Evolutionary conservation across 108 stramenopile species (phyloP).

Genomic region (Nitzschia sp.): DNA sequence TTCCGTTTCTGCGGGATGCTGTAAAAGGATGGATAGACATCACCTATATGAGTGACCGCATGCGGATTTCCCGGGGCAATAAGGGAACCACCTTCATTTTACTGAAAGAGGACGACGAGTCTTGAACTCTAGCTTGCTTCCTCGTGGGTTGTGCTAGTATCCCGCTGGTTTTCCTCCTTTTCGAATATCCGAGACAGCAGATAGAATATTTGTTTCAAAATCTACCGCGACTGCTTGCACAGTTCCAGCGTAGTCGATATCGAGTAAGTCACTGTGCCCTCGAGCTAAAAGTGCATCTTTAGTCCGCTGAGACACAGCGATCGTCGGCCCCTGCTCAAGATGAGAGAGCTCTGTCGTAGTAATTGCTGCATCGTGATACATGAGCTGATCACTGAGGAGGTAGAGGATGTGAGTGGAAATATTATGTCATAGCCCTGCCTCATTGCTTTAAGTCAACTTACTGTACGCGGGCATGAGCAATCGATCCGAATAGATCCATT

Average conservation of each 20-base stretch:
- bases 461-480: slow-evolving; percentile 69
- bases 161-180: slow-evolving; percentile 75
- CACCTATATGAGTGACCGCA: slow-evolving; percentile 77
- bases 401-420: neutral
- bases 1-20: slow-evolving; percentile 75
- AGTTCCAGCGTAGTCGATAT: slow-evolving; percentile 60
- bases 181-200: slow-evolving; percentile 73
- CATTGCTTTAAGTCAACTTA: neutral
- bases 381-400: slow-evolving; percentile 48
- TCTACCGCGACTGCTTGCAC: slow-evolving; percentile 75
- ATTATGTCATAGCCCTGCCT: neutral
- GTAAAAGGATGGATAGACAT: slow-evolving; percentile 92
- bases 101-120: slow-evolving; percentile 48
- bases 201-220: slow-evolving; percentile 49
- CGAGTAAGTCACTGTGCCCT: slow-evolving; percentile 41
- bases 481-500: slow-evolving; percentile 61
- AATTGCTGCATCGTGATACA: slow-evolving; percentile 60
- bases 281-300: slow-evolving; percentile 45
- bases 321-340: slow-evolving; percentile 40
- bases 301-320: slow-evolving; percentile 47
- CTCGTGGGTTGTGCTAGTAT: no score
- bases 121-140: neutral
- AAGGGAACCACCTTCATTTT: slow-evolving; percentile 88
- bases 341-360: slow-evolving; percentile 38
- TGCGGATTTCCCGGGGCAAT: slow-evolving; percentile 84